Evolutionary conservation across 2,329 filamentous ascomycete genomes (phyloP).

Genomic region (Cordyceps fumosorosea): DNA sequence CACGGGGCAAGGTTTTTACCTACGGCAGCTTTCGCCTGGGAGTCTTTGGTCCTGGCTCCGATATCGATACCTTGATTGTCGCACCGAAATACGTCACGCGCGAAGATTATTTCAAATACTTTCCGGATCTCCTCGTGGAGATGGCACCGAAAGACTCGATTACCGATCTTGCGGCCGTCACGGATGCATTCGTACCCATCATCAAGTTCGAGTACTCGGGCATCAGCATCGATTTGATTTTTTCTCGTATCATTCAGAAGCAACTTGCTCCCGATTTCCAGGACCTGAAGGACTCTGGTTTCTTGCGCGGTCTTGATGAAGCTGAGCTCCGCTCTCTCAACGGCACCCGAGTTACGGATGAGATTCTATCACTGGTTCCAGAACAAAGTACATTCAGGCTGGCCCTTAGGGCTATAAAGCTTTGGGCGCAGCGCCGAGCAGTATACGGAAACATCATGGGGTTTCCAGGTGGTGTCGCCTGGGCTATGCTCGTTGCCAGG

Average conservation of each 20-base stretch:
- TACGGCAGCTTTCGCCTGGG: slow-evolving; percentile 94
- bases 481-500: slow-evolving; percentile 94
- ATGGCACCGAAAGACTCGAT: slow-evolving; percentile 75
- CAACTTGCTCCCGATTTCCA: slow-evolving; percentile 62
- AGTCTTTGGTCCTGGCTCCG: slow-evolving; percentile 89
- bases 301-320: slow-evolving; percentile 81
- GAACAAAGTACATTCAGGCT: slow-evolving; percentile 85
- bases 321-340: slow-evolving; percentile 84
- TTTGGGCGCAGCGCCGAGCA: slow-evolving; percentile 89
- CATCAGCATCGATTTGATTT: slow-evolving; percentile 93
- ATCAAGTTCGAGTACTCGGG: slow-evolving; percentile 91
- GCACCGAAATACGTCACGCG: slow-evolving; percentile 83
- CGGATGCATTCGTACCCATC: slow-evolving; percentile 89
- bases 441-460: slow-evolving; percentile 96
- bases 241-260: slow-evolving; percentile 65
- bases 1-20: slow-evolving; percentile 88
- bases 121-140: slow-evolving; percentile 70
- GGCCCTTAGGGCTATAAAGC: slow-evolving; percentile 84
- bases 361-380: slow-evolving; percentile 83
- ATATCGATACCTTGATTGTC: slow-evolving; percentile 94
- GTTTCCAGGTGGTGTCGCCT: slow-evolving; percentile 93
- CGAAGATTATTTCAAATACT: slow-evolving; percentile 86
- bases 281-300: slow-evolving; percentile 72
- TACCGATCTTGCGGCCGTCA: slow-evolving; percentile 76
- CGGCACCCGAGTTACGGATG: slow-evolving; percentile 88